A percentile compares a stretch with the other conserved stretches of the same genome.
Evolutionary conservation across 2,329 filamentous ascomycete genomes (phyloP).

Genomic region (Fusarium falciforme): DNA sequence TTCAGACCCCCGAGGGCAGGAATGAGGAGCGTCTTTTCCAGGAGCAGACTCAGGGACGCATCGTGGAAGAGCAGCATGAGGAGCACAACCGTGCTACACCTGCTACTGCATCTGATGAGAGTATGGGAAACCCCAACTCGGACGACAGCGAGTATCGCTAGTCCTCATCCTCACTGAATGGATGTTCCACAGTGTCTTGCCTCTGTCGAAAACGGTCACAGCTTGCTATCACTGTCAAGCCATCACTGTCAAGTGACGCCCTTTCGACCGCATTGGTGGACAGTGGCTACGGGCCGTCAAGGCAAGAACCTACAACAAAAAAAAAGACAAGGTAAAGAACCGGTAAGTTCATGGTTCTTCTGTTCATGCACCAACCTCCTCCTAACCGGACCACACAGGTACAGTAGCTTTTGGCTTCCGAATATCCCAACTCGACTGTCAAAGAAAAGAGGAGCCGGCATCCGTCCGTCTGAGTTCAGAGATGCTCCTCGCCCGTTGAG

Average conservation of each 20-base stretch:
- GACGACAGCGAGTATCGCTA: slow-evolving; percentile 4
- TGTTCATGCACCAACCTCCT: neutral
- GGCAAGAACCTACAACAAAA: neutral
- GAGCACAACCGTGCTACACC: slow-evolving; percentile 27
- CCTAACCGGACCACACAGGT: neutral
- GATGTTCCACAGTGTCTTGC: neutral
- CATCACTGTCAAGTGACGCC: neutral
- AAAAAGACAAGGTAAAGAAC: neutral
- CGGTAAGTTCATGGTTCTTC: slow-evolving; percentile 1
- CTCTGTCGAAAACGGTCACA: neutral
- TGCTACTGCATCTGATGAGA: slow-evolving; percentile 11
- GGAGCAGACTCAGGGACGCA: slow-evolving; percentile 21
- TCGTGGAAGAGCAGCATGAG: slow-evolving; percentile 16
- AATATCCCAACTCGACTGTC: neutral
- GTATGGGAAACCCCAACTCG: slow-evolving; percentile 14
- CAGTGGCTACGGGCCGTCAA: neutral
- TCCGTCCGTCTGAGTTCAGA: slow-evolving; percentile 1
- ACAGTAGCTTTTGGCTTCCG: slow-evolving; percentile 3
- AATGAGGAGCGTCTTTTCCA: slow-evolving; percentile 33
- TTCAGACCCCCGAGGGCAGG: slow-evolving; percentile 42
- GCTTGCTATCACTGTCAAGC: neutral
- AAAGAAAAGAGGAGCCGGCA: slow-evolving; percentile 1
- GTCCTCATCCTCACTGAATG: neutral
- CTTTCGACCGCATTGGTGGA: neutral
- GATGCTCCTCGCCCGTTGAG: slow-evolving; percentile 4